Base-by-base conservation (phyloP, 257 asterid genomes). In the Petunia secreta region DNA sequence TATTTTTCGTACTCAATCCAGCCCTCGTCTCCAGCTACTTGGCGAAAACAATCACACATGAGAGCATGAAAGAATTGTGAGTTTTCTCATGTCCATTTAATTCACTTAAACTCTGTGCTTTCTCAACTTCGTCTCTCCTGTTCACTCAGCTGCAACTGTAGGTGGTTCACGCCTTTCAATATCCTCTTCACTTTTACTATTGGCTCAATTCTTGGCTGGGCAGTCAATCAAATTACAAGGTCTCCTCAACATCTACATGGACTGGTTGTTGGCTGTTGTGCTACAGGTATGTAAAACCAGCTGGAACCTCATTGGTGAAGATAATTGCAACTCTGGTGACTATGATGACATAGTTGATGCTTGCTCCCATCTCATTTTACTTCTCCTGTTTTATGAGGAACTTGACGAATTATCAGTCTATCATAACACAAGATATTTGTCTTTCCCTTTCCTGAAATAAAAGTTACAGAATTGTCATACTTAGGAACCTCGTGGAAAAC, bases 131-230 rank as follows among this genome's bases (percentile, higher is more conserved):
- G 25, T 25, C 25, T 25, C 25, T 25, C 25, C 25, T 25, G 25
- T 25, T 25, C 25, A 25, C 25, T 25, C 58, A 25, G 75, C 75
- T 65, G 59, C 79, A 65, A 79, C 76, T 86, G 85, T 88, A 94
- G 97, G 97, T 91, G 97, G 98, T 94, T 90, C 90, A 93, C 93
- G 98, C 98, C 98, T 34, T 65, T 95, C 58, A 93, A 95, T 82
- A 88, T 93, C 78, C 91, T 95, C 13, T 4, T 89, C 84, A 95
- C 98, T 0, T 95, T 92, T 87, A 85, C 93, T 81, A 39, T 88
- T 78, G 98, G 98, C 69, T 91, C 98, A 4, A 73, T 89, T 79
- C 92, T 95, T 63, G 98, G 98, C 77, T 91, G 95, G 95, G 87
- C 60, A 41, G 91, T 93, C 86, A 83, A 91, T 87, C 90, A 79